Evolutionary conservation across 2,329 filamentous ascomycete species (phyloP).

Genomic region (Metarhizium humberi): DNA sequence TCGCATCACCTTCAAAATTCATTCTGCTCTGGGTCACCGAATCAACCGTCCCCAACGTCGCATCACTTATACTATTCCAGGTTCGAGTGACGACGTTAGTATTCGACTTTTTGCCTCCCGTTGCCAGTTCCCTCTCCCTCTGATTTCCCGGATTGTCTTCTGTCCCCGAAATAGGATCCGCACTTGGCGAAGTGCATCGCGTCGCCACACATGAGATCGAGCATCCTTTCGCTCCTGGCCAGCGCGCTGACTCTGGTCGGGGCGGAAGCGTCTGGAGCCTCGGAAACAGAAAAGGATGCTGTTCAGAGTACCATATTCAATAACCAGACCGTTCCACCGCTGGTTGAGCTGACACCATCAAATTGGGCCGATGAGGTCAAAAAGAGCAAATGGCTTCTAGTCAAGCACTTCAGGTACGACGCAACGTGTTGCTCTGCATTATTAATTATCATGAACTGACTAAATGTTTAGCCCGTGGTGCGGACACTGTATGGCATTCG

Average conservation of each 20-base stretch:
- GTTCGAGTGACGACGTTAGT: neutral
- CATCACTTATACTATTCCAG: neutral
- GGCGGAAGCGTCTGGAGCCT: slow-evolving; percentile 23
- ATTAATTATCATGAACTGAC: slow-evolving; percentile 13
- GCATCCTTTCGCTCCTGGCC: slow-evolving; percentile 36
- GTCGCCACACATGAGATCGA: slow-evolving; percentile 21
- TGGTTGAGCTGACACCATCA: slow-evolving; percentile 49
- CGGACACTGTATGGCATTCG: slow-evolving; percentile 68
- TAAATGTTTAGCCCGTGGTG: slow-evolving; percentile 42
- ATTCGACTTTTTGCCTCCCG: neutral
- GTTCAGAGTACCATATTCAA: slow-evolving; percentile 51
- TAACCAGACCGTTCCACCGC: slow-evolving; percentile 54
- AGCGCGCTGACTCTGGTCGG: slow-evolving; percentile 25
- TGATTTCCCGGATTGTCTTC: neutral
- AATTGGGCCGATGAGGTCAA: slow-evolving; percentile 49
- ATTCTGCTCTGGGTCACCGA: neutral
- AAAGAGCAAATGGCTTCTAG: slow-evolving; percentile 41
- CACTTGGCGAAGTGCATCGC: slow-evolving; percentile 2
- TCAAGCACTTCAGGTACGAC: slow-evolving; percentile 59
- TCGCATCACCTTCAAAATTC: neutral
- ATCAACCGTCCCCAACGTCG: neutral
- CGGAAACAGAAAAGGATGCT: slow-evolving; percentile 21
- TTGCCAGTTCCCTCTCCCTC: neutral
- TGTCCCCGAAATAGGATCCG: neutral
- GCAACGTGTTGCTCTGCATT: neutral